Conservation (phyloP, 108 stramenopile genomes). For the Asterionellopsis glacialis region DNA sequence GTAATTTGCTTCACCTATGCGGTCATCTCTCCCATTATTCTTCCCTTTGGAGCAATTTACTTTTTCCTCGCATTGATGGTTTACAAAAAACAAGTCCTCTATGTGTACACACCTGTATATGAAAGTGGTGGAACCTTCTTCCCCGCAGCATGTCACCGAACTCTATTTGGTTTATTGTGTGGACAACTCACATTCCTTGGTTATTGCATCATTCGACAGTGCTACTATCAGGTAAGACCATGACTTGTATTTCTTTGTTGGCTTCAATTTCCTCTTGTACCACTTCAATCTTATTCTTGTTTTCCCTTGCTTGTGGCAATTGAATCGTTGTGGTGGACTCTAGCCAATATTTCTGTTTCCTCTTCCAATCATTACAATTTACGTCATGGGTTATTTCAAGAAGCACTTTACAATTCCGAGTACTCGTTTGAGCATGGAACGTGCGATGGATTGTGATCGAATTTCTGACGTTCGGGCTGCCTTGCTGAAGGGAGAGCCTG, state of each 20-base stretch:
- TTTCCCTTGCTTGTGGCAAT: too few species aligned
- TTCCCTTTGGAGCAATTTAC: conserved; percentile 76
- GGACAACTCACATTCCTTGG: conserved; percentile 83
- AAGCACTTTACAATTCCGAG: conserved; percentile 63
- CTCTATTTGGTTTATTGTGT: conserved; percentile 73
- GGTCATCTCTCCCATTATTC: conserved; percentile 78
- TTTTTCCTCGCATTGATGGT: conserved; percentile 75
- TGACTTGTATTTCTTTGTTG: conserved; percentile 14
- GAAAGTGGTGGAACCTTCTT: conserved; percentile 70
- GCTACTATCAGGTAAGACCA: conserved; percentile 23
- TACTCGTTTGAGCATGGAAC: conserved; percentile 68
- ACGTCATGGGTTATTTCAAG: conserved; percentile 52
- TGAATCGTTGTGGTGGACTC: too few species aligned
- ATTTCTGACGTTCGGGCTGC: conserved; percentile 31
- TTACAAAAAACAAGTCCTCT: conserved; percentile 88
- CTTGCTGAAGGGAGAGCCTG: neutral
- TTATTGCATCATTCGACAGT: conserved; percentile 64
- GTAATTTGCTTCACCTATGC: conserved; percentile 81
- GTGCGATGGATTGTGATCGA: conserved; percentile 81
- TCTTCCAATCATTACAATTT: conserved; percentile 66
- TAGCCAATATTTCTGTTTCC: conserved; percentile 50
- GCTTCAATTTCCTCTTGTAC: too few species aligned
- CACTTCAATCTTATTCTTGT: too few species aligned
- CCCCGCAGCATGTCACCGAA: conserved; percentile 63
- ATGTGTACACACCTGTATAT: conserved; percentile 55